These are phyloP conservation scores for Stentor coeruleus DNA, from an alignment of 73 alveolate species.

Conservation along the genomic window DNA sequence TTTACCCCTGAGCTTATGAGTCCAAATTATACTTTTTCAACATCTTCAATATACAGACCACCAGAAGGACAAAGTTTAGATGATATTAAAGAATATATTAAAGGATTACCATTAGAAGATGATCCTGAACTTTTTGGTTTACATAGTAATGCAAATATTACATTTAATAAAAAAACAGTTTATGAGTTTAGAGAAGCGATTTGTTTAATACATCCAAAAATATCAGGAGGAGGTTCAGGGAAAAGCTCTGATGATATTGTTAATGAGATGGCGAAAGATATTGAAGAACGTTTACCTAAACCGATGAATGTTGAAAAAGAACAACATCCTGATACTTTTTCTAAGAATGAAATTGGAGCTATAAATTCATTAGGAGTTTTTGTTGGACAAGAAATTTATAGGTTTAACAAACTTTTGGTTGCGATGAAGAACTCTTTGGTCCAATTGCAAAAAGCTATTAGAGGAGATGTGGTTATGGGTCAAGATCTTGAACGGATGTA, in stretches of 20 bases:
- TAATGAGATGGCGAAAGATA: constrained; percentile 72
- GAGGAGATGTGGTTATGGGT: constrained; percentile 96
- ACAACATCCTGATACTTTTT: constrained; percentile 63
- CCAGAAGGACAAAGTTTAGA: constrained; percentile 70
- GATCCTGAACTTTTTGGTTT: constrained; percentile 99
- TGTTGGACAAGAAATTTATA: constrained; percentile 92
- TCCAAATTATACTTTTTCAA: constrained; percentile 50
- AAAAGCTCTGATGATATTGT: constrained; percentile 96
- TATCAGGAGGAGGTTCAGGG: constrained; percentile 78
- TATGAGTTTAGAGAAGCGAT: constrained; percentile 91
- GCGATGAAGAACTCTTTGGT: constrained; percentile 72
- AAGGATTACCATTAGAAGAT: constrained; percentile 96
- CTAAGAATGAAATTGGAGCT: constrained; percentile 55
- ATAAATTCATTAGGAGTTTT: constrained; percentile 87
- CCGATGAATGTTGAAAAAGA: constrained; percentile 52
- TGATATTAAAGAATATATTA: constrained; percentile 79
- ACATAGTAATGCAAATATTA: constrained; percentile 98
- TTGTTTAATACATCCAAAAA: constrained; percentile 93
- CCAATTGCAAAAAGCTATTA: constrained; percentile 81
- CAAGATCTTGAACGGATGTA: constrained; percentile 87
- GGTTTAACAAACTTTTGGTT: constrained; percentile 81
- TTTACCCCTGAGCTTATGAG: constrained; percentile 73
- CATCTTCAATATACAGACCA: constrained; percentile 86
- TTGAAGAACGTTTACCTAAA: constrained; percentile 70
- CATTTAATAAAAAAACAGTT: constrained; percentile 90